Conservation (phyloP, 129 eudicot species). For the Apium graveolens region DNA sequence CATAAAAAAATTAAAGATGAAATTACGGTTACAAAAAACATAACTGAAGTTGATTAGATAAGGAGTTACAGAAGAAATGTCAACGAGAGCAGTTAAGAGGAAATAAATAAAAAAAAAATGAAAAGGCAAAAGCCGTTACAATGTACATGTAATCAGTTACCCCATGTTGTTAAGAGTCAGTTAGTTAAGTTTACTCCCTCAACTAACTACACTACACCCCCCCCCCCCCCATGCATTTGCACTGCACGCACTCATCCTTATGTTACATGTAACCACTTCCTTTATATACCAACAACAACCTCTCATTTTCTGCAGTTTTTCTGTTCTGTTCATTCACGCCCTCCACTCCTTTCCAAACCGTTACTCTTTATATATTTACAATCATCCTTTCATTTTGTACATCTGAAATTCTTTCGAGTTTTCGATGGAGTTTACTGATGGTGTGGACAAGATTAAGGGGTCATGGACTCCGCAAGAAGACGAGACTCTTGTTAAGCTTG, state of each 20-base stretch:
- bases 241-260: background rate
- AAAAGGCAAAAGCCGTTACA: conserved; percentile 9
- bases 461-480: conserved; percentile 74
- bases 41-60: background rate
- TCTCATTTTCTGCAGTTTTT: background rate
- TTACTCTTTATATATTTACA: background rate
- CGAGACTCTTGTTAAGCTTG: conserved; percentile 38
- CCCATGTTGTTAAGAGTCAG: conserved; percentile 1
- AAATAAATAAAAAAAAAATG: background rate
- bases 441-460: conserved; percentile 36
- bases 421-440: background rate
- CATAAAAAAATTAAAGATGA: background rate
- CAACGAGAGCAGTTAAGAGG: background rate
- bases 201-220: conserved; percentile 11
- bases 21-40: background rate
- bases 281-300: background rate
- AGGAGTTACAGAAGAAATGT: background rate
- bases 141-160: conserved; percentile 10
- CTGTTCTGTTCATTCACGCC: conserved; percentile 8
- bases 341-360: conserved; percentile 4
- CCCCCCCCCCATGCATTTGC: no score
- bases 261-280: background rate
- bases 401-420: no score
- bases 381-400: background rate
- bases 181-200: conserved; percentile 4